Evolutionary conservation across 495 filamentous ascomycete genomes (phyloP).

Genomic region (Hypomontagnella monticulosa): DNA sequence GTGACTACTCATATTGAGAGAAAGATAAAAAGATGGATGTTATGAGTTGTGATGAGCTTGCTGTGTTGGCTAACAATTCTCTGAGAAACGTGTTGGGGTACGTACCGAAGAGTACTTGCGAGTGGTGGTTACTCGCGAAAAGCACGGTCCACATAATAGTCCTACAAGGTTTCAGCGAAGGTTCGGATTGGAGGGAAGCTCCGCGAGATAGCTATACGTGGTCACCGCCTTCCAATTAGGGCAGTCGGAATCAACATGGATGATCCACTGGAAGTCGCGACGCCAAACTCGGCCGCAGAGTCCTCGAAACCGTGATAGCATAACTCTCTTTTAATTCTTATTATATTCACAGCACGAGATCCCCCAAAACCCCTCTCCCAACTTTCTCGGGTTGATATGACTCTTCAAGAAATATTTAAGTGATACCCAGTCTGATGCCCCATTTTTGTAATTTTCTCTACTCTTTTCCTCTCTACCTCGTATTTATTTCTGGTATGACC

Average conservation of each 20-base stretch:
- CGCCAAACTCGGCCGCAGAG: constrained; percentile 25
- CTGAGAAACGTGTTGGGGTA: constrained; percentile 5
- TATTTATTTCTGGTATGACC: constrained; percentile 20
- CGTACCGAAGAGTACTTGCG: constrained; percentile 15
- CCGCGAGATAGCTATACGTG: constrained; percentile 15
- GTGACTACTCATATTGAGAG: neutral
- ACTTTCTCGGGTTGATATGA: constrained; percentile 21
- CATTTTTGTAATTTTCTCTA: neutral
- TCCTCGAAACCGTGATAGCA: constrained; percentile 24
- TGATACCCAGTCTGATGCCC: constrained; percentile 14
- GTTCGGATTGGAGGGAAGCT: constrained; percentile 21
- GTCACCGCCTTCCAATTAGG: constrained; percentile 33
- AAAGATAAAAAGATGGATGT: neutral
- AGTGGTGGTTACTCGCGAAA: neutral
- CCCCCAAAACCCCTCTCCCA: neutral
- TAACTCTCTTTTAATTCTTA: constrained; percentile 13
- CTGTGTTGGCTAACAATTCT: constrained; percentile 12
- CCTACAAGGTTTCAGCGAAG: neutral
- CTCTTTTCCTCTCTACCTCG: neutral
- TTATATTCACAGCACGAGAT: constrained; percentile 16
- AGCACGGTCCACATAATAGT: neutral
- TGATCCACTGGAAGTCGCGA: constrained; percentile 34
- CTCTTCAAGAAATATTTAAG: constrained; percentile 7
- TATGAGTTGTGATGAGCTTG: constrained; percentile 16
- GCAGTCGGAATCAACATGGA: constrained; percentile 30